These are phyloP conservation scores for Funneliformis mosseae DNA, from an alignment of 192 early-diverging fungal genomes.

Conservation along the genomic window DNA sequence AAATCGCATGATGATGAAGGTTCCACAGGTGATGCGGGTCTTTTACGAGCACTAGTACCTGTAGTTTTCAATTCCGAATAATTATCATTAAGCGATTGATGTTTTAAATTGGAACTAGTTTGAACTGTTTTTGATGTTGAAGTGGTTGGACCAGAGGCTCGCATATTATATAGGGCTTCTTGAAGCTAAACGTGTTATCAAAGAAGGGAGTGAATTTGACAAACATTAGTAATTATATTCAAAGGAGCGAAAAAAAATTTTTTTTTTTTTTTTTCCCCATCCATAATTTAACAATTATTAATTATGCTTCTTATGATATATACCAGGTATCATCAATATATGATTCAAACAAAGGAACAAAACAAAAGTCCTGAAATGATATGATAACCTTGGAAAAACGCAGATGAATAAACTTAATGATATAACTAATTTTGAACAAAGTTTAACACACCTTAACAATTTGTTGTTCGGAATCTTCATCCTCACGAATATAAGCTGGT, in stretches of 20 bases:
- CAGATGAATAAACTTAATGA: neutral
- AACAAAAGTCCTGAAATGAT: neutral
- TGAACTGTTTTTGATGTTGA: slow-evolving; percentile 36
- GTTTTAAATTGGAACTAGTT: slow-evolving; percentile 13
- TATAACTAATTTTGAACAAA: neutral
- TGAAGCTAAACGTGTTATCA: slow-evolving; percentile 38
- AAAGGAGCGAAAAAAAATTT: no score
- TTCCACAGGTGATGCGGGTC: slow-evolving; percentile 31
- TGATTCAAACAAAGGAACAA: neutral
- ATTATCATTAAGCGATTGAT: slow-evolving; percentile 25
- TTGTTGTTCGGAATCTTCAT: slow-evolving; percentile 55
- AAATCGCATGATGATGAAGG: slow-evolving; percentile 8
- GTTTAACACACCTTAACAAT: slow-evolving; percentile 39
- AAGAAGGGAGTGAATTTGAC: neutral
- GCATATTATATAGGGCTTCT: slow-evolving; percentile 49
- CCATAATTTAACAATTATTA: neutral
- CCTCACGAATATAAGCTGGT: slow-evolving; percentile 67
- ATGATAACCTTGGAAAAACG: no score
- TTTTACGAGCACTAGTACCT: slow-evolving; percentile 26
- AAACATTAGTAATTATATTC: no score
- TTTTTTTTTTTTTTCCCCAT: no score
- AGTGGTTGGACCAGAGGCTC: slow-evolving; percentile 43
- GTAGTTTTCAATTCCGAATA: slow-evolving; percentile 2
- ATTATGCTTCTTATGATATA: neutral
- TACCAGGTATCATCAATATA: neutral